Evolutionary conservation across 2,329 filamentous ascomycete species (phyloP), one percentile per base, ranked within the genome.

Genomic region (Ceratocystis cubensis): DNA sequence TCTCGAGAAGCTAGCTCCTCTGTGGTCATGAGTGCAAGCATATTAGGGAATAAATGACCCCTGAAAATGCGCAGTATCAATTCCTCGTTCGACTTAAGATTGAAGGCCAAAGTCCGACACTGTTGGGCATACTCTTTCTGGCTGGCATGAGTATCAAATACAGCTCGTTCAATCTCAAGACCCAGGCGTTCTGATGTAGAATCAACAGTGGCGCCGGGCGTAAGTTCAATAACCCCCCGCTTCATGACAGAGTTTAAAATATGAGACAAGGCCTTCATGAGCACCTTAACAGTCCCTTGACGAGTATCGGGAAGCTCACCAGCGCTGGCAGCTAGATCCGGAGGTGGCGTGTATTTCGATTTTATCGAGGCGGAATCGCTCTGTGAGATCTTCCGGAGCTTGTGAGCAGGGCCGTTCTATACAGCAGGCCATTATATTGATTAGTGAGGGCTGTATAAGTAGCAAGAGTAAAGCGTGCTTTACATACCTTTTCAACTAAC

Each of bases 1-100:
- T 97, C 92, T 70, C 95, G 89, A 66, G 89, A 96, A 1, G 91
- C 91, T 81, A 99, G 89, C 72, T 96, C 90, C 73, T 94, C 89
- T 1, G 88, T 84, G 15, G 85, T 87, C 94, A 99, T 96, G 64
- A 84, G 83, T n/a, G 90, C 89, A 59, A 99, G 80, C 66, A 85
- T 84, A n/a, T 87, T 79, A 0, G 93, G 85, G 5, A 86, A 84
- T 45, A 96, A 78, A 41, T 81, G 84, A 64, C 85, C 84, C 69
- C 83, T 83, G n/a, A 97, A 79, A 65, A 99, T 79, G 50, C 88
- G 84, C 72, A 87, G 83, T 64, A 88, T 84, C 57, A 99, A 80
- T 71, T 91, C 85, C 65, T 85, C 77, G 74, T 99, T 99, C 73
- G 86, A 87, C 81, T 96, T 96, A 69, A 96, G 80, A 76, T 97